Evolutionary conservation across 179 eudicot genomes (phyloP).

Genomic region (Spergularia azorica): DNA sequence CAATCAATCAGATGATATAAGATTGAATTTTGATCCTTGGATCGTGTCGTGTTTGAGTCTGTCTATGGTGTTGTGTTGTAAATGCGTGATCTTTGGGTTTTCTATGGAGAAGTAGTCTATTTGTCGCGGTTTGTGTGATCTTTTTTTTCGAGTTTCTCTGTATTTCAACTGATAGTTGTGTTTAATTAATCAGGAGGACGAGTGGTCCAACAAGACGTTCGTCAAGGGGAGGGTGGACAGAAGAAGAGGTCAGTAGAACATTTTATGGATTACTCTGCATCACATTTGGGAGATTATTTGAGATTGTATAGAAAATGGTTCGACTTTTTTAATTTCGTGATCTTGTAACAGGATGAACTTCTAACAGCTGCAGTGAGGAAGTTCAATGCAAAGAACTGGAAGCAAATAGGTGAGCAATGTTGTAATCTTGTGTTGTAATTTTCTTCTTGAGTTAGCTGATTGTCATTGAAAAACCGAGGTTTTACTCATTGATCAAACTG

Average conservation of each 20-base stretch:
- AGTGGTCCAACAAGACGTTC: conserved; percentile 52
- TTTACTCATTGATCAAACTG: not conserved
- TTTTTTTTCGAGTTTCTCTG: too few species aligned
- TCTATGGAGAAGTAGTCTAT: not conserved
- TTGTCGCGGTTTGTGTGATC: too few species aligned
- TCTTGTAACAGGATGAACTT: conserved; percentile 47
- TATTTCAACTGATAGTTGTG: too few species aligned
- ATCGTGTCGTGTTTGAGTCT: not conserved
- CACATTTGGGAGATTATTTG: not conserved
- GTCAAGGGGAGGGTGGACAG: conserved; percentile 80
- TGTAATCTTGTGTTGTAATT: not conserved
- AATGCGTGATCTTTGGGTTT: not conserved
- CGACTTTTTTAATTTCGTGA: not conserved
- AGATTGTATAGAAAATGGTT: not conserved
- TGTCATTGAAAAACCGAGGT: too few species aligned
- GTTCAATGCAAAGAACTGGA: conserved; percentile 75
- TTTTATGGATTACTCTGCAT: not conserved
- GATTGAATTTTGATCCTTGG: not conserved
- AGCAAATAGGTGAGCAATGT: conserved; percentile 58
- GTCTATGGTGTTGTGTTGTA: too few species aligned
- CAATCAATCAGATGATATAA: not conserved
- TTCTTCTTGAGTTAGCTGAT: not conserved
- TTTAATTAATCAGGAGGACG: conserved; percentile 35
- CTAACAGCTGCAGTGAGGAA: conserved; percentile 48
- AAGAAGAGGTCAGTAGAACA: conserved; percentile 56